phyloP scores from a whole-genome alignment of 176 grass and related monocot species.

The Oryza rufipogon region DNA sequence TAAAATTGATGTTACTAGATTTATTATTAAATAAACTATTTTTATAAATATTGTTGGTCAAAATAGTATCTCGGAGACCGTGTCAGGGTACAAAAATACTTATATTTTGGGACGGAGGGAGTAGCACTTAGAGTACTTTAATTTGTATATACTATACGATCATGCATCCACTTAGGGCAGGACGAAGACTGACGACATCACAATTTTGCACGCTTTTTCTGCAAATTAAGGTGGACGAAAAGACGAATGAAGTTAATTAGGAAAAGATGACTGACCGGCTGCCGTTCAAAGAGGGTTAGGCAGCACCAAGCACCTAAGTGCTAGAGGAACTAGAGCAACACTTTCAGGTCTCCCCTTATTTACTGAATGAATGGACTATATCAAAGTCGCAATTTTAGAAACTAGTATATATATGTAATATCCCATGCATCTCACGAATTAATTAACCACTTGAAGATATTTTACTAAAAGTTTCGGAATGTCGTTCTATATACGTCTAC shows the following conservation, averaged over 20 bases:
- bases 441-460: no score
- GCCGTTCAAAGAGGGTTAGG: neutral
- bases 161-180: neutral
- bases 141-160: no score
- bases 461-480: no score
- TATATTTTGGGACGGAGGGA: no score
- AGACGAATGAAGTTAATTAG: neutral
- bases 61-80: no score
- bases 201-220: neutral
- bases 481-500: no score
- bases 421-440: no score
- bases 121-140: no score
- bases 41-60: no score
- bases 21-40: no score
- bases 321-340: neutral
- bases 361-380: neutral
- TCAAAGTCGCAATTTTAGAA: neutral
- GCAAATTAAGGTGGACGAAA: neutral
- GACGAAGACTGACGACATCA: neutral
- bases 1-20: no score
- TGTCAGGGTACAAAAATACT: no score
- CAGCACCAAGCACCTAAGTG: neutral
- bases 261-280: neutral
- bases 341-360: neutral
- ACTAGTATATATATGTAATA: neutral